A percentile compares a stretch with the other conserved stretches of the same genome.
These are phyloP conservation scores for Penicillium glabrum DNA, from an alignment of 2,329 filamentous ascomycete genomes.

Conservation along the genomic window DNA sequence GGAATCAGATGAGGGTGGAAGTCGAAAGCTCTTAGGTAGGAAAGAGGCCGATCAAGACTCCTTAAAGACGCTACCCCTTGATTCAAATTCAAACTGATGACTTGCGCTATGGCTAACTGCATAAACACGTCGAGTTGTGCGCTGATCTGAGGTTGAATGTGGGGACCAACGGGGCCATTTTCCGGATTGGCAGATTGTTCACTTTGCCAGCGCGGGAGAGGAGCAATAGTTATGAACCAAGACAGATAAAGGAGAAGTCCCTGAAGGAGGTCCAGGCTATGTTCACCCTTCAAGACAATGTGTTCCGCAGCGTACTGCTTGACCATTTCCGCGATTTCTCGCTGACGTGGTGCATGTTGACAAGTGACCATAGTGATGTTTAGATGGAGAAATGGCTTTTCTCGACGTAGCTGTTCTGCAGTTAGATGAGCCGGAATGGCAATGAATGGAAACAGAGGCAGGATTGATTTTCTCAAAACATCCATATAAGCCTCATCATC, in stretches of 20 bases:
- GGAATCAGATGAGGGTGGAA: constrained; percentile 23
- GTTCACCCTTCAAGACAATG: constrained; percentile 44
- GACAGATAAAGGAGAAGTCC: constrained; percentile 48
- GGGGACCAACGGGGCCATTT: constrained; percentile 1
- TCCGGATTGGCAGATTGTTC: background rate
- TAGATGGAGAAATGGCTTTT: constrained; percentile 24
- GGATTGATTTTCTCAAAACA: constrained; percentile 18
- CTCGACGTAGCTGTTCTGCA: constrained; percentile 14
- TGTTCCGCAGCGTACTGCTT: constrained; percentile 42
- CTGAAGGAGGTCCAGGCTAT: constrained; percentile 48
- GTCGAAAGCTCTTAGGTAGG: constrained; percentile 9
- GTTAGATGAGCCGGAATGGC: constrained; percentile 15
- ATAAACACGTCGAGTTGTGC: constrained; percentile 54
- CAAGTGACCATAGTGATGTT: constrained; percentile 22
- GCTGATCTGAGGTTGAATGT: constrained; percentile 6
- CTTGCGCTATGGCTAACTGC: constrained; percentile 49
- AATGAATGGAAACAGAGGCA: constrained; percentile 28
- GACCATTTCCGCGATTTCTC: constrained; percentile 10
- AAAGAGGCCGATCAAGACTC: constrained; percentile 8
- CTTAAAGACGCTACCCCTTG: constrained; percentile 6
- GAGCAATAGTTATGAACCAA: constrained; percentile 39
- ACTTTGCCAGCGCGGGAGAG: background rate
- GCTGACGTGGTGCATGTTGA: constrained; percentile 11
- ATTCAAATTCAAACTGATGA: constrained; percentile 50
- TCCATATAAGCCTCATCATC: constrained; percentile 12